A percentile compares a stretch with the other conserved stretches of the same genome.
phyloP scores from a whole-genome alignment of 352 stramenopile species.

The Pythium pyrilobum region DNA sequence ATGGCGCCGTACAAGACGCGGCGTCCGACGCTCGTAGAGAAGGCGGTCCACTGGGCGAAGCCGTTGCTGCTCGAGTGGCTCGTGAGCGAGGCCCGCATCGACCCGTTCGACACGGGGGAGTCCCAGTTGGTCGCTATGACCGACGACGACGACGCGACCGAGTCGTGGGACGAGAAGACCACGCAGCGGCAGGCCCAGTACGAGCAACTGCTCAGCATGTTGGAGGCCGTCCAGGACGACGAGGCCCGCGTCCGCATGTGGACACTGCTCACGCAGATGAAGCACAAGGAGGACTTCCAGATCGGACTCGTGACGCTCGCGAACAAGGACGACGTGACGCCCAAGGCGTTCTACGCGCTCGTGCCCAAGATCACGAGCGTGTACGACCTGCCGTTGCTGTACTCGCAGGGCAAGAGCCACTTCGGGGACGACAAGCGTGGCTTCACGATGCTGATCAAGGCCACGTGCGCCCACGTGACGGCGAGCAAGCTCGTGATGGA shows the following conservation, averaged over 20 bases:
- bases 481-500: constrained; percentile 13
- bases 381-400: constrained; percentile 8
- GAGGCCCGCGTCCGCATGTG: not conserved
- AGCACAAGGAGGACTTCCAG: constrained; percentile 9
- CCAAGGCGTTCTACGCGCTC: not conserved
- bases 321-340: not conserved
- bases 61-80: constrained; percentile 5
- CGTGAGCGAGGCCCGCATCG: not conserved
- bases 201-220: not conserved
- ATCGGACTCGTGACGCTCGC: not conserved
- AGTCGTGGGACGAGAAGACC: too few relatives aligned
- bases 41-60: not conserved
- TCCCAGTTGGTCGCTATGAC: too few relatives aligned
- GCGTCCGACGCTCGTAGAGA: not conserved
- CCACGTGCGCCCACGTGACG: constrained; percentile 3
- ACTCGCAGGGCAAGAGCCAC: not conserved
- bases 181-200: not conserved
- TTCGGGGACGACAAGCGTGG: not conserved
- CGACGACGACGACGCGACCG: too few relatives aligned
- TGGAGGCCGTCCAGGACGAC: not conserved
- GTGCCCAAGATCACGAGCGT: constrained; percentile 10
- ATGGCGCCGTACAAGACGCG: not conserved
- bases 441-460: not conserved
- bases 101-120: constrained; percentile 11
- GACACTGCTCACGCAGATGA: constrained; percentile 2